Conservation (phyloP, 78 protist species). For the Pigoraptor vietnamica region DNA sequence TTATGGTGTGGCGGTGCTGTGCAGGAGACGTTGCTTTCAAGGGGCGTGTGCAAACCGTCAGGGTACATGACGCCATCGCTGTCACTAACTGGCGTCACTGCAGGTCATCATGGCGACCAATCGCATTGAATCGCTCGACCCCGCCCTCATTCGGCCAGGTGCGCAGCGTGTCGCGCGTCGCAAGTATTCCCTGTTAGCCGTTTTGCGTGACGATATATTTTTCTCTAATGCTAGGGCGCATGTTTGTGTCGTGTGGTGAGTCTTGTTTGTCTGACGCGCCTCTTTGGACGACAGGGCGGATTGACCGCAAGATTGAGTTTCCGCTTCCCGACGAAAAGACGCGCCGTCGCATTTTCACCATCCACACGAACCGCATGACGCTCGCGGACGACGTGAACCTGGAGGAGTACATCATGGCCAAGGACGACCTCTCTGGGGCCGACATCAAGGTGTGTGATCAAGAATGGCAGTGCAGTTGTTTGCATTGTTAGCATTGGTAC, state of each 20-base stretch:
- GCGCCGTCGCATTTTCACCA: constrained; percentile 79
- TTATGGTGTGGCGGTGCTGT: not conserved
- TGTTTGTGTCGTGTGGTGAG: not conserved
- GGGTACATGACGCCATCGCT: too few relatives aligned
- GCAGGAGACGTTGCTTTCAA: too few relatives aligned
- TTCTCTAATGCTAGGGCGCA: not conserved
- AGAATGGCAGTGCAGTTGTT: not conserved
- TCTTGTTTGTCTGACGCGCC: not conserved
- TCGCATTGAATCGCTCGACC: constrained; percentile 98
- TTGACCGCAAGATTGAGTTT: constrained; percentile 96
- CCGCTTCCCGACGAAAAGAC: constrained; percentile 96
- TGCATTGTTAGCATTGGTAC: not conserved
- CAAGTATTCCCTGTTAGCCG: too few relatives aligned
- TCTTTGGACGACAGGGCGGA: not conserved
- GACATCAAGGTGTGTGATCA: constrained; percentile 84
- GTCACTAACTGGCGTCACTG: not conserved
- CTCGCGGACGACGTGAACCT: constrained; percentile 93
- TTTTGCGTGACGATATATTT: not conserved
- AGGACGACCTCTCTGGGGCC: constrained; percentile 98
- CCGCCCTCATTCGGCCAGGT: constrained; percentile 98
- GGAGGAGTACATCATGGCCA: constrained; percentile 94
- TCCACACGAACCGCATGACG: constrained; percentile 93
- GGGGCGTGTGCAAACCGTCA: too few relatives aligned
- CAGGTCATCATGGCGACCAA: constrained; percentile 99
- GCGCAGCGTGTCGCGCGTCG: constrained; percentile 22